These are phyloP conservation scores for Trichophaea hybrida DNA, from an alignment of 2,329 filamentous ascomycete genomes.

Conservation along the genomic window DNA sequence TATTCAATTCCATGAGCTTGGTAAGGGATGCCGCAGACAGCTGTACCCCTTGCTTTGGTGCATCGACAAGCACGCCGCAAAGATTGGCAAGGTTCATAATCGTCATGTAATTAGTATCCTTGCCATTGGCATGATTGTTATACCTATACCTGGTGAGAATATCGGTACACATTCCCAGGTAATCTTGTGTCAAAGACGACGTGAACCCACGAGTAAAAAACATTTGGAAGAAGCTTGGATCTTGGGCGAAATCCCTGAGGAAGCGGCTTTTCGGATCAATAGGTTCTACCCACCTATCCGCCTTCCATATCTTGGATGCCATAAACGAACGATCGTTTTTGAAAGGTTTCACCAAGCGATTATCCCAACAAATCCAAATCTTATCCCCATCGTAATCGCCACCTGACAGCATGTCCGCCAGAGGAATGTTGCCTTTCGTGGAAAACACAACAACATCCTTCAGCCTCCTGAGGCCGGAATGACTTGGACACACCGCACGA, in stretches of 20 bases:
- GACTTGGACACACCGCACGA: background rate
- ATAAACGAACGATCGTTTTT: conserved; percentile 36
- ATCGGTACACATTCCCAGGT: conserved; percentile 50
- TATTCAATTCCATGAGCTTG: background rate
- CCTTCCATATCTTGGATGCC: conserved; percentile 12
- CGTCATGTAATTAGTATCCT: conserved; percentile 30
- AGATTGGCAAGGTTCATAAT: conserved; percentile 41
- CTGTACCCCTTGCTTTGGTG: conserved; percentile 39
- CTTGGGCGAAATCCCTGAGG: background rate
- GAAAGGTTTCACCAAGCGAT: conserved; percentile 51
- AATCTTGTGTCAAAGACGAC: conserved; percentile 43
- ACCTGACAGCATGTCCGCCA: conserved; percentile 58
- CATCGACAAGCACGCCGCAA: conserved; percentile 43
- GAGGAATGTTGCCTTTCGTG: conserved; percentile 43
- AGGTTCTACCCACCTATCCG: conserved; percentile 4
- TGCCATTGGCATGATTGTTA: conserved; percentile 31
- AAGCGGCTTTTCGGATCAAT: conserved; percentile 11
- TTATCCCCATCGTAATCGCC: conserved; percentile 71
- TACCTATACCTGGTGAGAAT: conserved; percentile 52
- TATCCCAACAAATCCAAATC: conserved; percentile 67
- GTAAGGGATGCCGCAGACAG: background rate
- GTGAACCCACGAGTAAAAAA: conserved; percentile 43
- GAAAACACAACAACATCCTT: conserved; percentile 73
- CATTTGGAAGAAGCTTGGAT: conserved; percentile 28
- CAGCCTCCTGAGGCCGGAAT: conserved; percentile 44